Evolutionary conservation across 176 grass and related monocot species (phyloP).

Genomic region (Thalia dealbata): DNA sequence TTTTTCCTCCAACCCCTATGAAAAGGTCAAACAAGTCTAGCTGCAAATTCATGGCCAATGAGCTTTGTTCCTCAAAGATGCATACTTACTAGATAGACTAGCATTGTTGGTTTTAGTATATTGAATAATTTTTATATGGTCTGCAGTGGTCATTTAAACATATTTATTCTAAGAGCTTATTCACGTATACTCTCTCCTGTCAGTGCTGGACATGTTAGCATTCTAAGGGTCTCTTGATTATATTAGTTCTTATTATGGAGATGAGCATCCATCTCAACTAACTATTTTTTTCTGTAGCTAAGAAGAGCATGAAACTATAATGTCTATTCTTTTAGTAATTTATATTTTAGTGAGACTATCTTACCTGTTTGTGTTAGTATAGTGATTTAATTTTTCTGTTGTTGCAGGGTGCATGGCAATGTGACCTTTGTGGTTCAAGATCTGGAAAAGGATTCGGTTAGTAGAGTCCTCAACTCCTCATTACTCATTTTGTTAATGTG

Average conservation of each 20-base stretch:
- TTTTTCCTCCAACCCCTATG: neutral
- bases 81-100: too few relatives aligned
- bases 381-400: neutral
- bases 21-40: neutral
- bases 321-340: too few relatives aligned
- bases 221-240: neutral
- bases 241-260: neutral
- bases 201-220: neutral
- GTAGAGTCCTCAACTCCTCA: conserved; percentile 11
- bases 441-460: conserved; percentile 89
- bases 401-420: conserved; percentile 69
- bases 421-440: conserved; percentile 69
- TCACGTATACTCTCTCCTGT: too few relatives aligned
- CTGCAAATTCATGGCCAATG: too few relatives aligned
- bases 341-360: too few relatives aligned
- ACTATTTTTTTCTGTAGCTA: neutral
- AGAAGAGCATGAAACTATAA: neutral
- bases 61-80: too few relatives aligned
- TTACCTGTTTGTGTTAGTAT: too few relatives aligned
- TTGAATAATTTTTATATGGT: neutral
- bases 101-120: neutral
- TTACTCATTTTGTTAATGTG: neutral
- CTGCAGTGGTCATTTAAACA: neutral
- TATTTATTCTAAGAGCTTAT: neutral
- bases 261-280: neutral